Percentiles rank a stretch among this genome's conserved stretches.
These are phyloP conservation scores for Alternaria sp. DNA, from an alignment of 2,329 filamentous ascomycete genomes.

Conservation along the genomic window DNA sequence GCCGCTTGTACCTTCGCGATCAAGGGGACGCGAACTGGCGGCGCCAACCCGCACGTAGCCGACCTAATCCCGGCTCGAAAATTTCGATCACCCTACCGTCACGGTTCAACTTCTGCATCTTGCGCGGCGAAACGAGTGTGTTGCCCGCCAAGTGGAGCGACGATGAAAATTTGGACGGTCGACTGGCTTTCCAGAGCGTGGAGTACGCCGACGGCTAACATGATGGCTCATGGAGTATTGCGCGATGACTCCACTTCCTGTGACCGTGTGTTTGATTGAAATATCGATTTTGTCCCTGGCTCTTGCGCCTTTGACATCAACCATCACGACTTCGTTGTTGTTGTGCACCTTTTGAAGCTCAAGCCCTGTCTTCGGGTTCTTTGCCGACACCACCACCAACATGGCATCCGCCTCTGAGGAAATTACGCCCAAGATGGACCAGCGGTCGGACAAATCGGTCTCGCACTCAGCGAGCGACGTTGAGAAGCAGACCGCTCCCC, in stretches of 20 bases:
- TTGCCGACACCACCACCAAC: slow-evolving; percentile 17
- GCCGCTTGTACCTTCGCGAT: slow-evolving; percentile 18
- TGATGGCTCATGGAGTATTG: slow-evolving; percentile 24
- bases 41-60: slow-evolving; percentile 35
- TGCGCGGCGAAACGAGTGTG: slow-evolving; percentile 24
- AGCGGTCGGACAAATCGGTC: slow-evolving; percentile 43
- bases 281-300: slow-evolving; percentile 29
- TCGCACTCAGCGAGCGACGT: slow-evolving; percentile 42
- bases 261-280: slow-evolving; percentile 28
- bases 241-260: slow-evolving; percentile 30
- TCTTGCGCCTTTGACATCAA: slow-evolving; percentile 24
- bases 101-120: slow-evolving; percentile 30
- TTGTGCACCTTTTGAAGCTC: slow-evolving; percentile 17
- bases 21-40: slow-evolving; percentile 21
- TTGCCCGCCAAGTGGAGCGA: slow-evolving; percentile 42
- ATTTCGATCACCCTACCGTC: slow-evolving; percentile 35
- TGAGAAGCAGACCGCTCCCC: slow-evolving; percentile 46
- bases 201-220: slow-evolving; percentile 37
- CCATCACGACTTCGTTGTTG: slow-evolving; percentile 25
- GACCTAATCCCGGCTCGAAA: slow-evolving; percentile 31
- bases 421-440: slow-evolving; percentile 40
- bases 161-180: slow-evolving; percentile 44
- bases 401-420: slow-evolving; percentile 38
- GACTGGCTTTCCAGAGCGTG: slow-evolving; percentile 35
- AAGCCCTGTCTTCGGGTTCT: slow-evolving; percentile 21